These are phyloP conservation scores for Raddia distichophylla DNA, from an alignment of 176 grass and related monocot species.

Conservation along the genomic window DNA sequence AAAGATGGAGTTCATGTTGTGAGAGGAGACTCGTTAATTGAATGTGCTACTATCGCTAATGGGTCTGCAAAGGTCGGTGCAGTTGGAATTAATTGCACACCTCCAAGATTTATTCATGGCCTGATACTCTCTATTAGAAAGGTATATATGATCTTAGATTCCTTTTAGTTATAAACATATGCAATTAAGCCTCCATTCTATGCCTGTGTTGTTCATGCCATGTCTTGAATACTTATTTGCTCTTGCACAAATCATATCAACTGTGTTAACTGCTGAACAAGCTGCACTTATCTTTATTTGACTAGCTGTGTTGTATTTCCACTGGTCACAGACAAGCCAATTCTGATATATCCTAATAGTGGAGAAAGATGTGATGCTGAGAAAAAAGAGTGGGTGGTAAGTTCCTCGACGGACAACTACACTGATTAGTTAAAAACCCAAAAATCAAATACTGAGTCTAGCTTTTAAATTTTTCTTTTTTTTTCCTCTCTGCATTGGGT, in stretches of 20 bases:
- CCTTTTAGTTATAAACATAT: background rate
- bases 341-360: slow-evolving; percentile 93
- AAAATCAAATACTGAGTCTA: background rate
- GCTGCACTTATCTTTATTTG: background rate
- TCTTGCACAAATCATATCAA: background rate
- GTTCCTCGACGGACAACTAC: slow-evolving; percentile 32
- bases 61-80: slow-evolving; percentile 69
- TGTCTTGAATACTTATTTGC: background rate
- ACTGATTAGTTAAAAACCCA: background rate
- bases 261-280: background rate
- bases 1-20: slow-evolving; percentile 89
- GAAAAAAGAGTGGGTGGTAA: slow-evolving; percentile 92
- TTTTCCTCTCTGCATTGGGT: slow-evolving; percentile 17
- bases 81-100: slow-evolving; percentile 95
- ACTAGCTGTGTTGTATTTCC: slow-evolving; percentile 22
- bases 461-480: background rate
- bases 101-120: slow-evolving; percentile 90
- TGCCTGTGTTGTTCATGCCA: background rate
- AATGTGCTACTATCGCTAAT: slow-evolving; percentile 78
- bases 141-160: slow-evolving; percentile 43
- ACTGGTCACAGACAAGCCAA: slow-evolving; percentile 79
- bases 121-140: slow-evolving; percentile 74
- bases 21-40: slow-evolving; percentile 79
- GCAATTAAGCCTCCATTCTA: slow-evolving; percentile 8
- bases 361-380: slow-evolving; percentile 81